phyloP scores from a whole-genome alignment of 352 stramenopile species.

The Phytophthora niederhauseri region DNA sequence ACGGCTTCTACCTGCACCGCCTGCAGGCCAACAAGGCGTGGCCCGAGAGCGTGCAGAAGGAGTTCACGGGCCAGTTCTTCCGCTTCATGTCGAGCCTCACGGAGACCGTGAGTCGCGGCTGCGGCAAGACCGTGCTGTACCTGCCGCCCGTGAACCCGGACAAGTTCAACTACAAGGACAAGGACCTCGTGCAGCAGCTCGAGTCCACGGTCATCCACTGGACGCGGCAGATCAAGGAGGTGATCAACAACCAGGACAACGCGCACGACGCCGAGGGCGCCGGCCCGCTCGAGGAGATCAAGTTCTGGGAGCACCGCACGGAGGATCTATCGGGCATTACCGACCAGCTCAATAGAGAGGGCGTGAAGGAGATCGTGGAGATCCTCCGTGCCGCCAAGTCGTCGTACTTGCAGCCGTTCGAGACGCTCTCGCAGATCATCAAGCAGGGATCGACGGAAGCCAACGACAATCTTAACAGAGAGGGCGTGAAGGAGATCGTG shows the following conservation, averaged over 20 bases:
- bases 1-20: conserved; percentile 82
- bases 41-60: conserved; percentile 94
- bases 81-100: conserved; percentile 96
- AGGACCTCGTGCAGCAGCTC: conserved; percentile 96
- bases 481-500: conserved; percentile 92
- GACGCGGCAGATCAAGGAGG: conserved; percentile 97
- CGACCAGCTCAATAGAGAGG: conserved; percentile 91
- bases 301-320: conserved; percentile 95
- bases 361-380: conserved; percentile 92
- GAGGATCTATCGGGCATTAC: conserved; percentile 94
- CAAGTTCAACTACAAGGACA: conserved; percentile 91
- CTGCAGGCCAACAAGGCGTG: conserved; percentile 84
- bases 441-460: conserved; percentile 91
- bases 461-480: conserved; percentile 91
- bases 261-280: conserved; percentile 90
- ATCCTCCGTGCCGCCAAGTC: conserved; percentile 90
- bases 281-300: conserved; percentile 95
- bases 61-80: conserved; percentile 95
- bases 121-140: conserved; percentile 95
- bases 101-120: conserved; percentile 90
- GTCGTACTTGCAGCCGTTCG: conserved; percentile 93
- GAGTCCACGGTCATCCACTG: conserved; percentile 97
- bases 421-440: conserved; percentile 93
- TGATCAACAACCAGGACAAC: conserved; percentile 97
- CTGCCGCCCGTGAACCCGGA: conserved; percentile 82